Conservation (phyloP, 2,329 filamentous ascomycete genomes). For the Alternaria gaisen region DNA sequence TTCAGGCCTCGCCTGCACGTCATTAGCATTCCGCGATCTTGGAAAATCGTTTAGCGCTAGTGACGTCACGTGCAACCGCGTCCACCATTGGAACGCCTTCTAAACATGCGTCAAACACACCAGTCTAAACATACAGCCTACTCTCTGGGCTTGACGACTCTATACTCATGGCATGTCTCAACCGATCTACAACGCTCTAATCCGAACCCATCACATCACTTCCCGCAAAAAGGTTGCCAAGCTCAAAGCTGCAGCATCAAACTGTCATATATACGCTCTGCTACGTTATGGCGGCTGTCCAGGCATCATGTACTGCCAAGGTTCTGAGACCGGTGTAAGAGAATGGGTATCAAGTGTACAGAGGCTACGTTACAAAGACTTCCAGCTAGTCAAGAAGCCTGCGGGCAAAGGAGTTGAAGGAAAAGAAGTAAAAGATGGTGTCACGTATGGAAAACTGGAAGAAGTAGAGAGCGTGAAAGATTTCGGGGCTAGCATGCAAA, state of each 20-base stretch:
- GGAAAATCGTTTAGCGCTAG: conserved; percentile 34
- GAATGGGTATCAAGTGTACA: conserved; percentile 73
- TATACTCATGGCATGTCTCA: conserved; percentile 30
- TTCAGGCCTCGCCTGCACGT: conserved; percentile 21
- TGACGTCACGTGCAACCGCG: conserved; percentile 40
- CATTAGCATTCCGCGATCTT: conserved; percentile 22
- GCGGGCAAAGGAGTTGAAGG: conserved; percentile 40
- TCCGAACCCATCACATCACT: conserved; percentile 83
- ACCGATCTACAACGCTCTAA: conserved; percentile 65
- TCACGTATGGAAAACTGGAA: conserved; percentile 51
- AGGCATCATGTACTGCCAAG: conserved; percentile 82
- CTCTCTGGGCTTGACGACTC: background rate
- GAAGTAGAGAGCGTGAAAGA: conserved; percentile 72
- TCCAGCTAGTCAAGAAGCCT: conserved; percentile 68
- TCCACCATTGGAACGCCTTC: background rate
- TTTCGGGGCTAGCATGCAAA: conserved; percentile 70
- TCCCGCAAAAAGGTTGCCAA: conserved; percentile 76
- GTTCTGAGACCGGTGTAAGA: conserved; percentile 63
- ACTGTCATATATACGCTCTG: conserved; percentile 69
- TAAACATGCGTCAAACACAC: background rate
- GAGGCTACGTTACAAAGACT: conserved; percentile 75
- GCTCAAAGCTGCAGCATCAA: conserved; percentile 70
- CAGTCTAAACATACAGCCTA: background rate
- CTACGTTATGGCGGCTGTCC: conserved; percentile 73
- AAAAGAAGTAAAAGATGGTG: background rate